phyloP scores from a whole-genome alignment of 2,329 filamentous ascomycete species.

The Beauveria medogensis region DNA sequence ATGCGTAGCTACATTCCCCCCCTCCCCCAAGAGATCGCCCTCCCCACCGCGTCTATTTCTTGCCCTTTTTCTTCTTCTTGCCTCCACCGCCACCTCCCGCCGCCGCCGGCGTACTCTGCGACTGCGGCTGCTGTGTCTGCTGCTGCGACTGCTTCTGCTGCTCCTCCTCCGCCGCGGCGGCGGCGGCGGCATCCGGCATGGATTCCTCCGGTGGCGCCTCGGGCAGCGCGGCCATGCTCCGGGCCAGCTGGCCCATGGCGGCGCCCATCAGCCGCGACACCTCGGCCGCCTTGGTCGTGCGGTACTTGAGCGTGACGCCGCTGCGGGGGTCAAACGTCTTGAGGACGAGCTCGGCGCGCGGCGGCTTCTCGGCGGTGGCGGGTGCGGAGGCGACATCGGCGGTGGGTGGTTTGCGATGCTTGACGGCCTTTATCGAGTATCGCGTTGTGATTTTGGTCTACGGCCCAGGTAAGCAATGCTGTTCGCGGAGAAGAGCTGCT shows the following conservation, averaged over 20 bases:
- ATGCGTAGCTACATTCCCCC: not conserved
- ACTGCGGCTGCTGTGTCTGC: not conserved
- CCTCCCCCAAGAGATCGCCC: too few relatives aligned
- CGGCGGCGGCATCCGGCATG: constrained; percentile 13
- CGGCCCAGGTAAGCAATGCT: not conserved
- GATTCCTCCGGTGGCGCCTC: constrained; percentile 31
- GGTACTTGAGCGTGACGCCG: constrained; percentile 82
- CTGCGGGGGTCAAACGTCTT: constrained; percentile 83
- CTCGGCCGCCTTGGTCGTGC: constrained; percentile 83
- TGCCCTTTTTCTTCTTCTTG: constrained; percentile 66
- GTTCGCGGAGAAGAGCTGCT: not conserved
- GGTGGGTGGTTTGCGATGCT: constrained; percentile 14
- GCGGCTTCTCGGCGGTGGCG: constrained; percentile 32
- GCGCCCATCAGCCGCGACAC: constrained; percentile 69
- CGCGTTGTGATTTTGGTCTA: constrained; percentile 88
- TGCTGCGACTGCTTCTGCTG: constrained; percentile 19
- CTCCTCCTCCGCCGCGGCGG: constrained; percentile 18
- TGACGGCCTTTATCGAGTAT: constrained; percentile 62
- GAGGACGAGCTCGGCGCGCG: constrained; percentile 65
- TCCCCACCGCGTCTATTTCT: constrained; percentile 42
- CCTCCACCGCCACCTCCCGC: constrained; percentile 28
- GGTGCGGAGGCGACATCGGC: constrained; percentile 17
- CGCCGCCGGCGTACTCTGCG: constrained; percentile 18
- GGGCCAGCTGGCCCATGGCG: constrained; percentile 67
- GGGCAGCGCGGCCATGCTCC: constrained; percentile 54